Percentiles rank a stretch among this genome's conserved stretches.
phyloP scores from a whole-genome alignment of 441 rosid species.

The Iberis amara region DNA sequence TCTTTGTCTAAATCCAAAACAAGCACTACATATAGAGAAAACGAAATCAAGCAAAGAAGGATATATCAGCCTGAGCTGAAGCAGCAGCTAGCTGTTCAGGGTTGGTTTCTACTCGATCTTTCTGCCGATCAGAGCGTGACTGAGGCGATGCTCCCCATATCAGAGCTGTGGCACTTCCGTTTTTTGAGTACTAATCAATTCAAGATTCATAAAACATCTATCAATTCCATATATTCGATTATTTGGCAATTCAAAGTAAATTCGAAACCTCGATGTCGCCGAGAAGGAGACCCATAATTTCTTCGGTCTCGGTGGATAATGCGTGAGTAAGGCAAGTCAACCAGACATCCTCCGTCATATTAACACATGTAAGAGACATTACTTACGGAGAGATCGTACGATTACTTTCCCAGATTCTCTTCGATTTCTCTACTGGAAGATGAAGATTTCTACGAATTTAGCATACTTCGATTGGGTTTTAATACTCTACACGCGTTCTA shows the following conservation, averaged over 20 bases:
- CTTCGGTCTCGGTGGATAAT: slow-evolving; percentile 94
- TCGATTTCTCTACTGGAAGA: background rate
- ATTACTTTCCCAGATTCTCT: background rate
- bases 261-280: slow-evolving; percentile 76
- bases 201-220: too few species aligned
- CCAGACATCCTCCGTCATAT: slow-evolving; percentile 92
- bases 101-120: slow-evolving; percentile 92
- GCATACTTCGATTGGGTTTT: too few species aligned
- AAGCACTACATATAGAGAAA: background rate
- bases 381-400: slow-evolving; percentile 22
- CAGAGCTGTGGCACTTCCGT: slow-evolving; percentile 67
- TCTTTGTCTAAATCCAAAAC: background rate
- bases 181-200: slow-evolving; percentile 48
- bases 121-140: slow-evolving; percentile 86
- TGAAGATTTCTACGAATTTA: too few species aligned
- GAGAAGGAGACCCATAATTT: slow-evolving; percentile 97
- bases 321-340: slow-evolving; percentile 91
- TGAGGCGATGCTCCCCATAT: slow-evolving; percentile 99
- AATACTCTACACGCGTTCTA: too few species aligned
- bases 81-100: slow-evolving; percentile 99
- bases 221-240: too few species aligned
- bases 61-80: slow-evolving; percentile 94
- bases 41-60: slow-evolving; percentile 38
- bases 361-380: slow-evolving; percentile 77
- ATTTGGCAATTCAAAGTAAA: too few species aligned